phyloP scores from a whole-genome alignment of 2,329 filamentous ascomycete genomes.

The Aspergillus phoenicis region DNA sequence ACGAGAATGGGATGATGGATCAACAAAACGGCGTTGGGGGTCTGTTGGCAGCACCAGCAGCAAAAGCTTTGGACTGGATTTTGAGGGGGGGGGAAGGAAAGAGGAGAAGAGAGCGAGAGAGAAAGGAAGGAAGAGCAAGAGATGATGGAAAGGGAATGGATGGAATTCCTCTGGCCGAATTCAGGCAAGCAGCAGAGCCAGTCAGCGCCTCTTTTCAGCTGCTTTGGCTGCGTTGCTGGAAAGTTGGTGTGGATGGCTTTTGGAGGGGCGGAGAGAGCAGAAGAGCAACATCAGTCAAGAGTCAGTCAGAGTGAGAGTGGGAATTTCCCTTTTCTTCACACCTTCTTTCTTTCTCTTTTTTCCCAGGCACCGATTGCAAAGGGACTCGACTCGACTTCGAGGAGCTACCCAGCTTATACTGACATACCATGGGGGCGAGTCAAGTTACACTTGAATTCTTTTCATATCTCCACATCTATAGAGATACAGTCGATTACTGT shows the following conservation, averaged over 20 bases:
- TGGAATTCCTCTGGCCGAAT: constrained; percentile 9
- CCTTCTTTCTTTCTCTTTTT: not conserved
- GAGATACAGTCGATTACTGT: too few species aligned
- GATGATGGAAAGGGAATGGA: constrained; percentile 10
- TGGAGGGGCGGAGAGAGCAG: constrained; percentile 15
- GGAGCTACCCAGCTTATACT: too few species aligned
- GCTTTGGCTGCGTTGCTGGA: not conserved
- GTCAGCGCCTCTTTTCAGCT: constrained; percentile 1
- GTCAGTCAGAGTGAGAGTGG: too few species aligned
- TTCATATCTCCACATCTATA: too few species aligned
- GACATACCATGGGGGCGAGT: too few species aligned
- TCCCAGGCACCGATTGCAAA: not conserved
- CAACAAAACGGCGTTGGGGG: constrained; percentile 10
- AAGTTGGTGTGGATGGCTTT: not conserved
- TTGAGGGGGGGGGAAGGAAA: not conserved
- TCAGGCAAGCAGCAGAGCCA: constrained; percentile 2
- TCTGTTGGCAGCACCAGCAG: constrained; percentile 1
- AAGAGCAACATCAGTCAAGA: constrained; percentile 11
- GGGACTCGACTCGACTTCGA: too few species aligned
- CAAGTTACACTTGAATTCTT: too few species aligned
- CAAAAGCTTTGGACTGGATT: not conserved
- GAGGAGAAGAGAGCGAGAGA: constrained; percentile 5
- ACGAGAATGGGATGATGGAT: constrained; percentile 9
- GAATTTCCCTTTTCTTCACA: too few species aligned
- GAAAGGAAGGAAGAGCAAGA: constrained; percentile 11